phyloP scores from a whole-genome alignment of 257 asterid genomes.

The Agastache rugosa region DNA sequence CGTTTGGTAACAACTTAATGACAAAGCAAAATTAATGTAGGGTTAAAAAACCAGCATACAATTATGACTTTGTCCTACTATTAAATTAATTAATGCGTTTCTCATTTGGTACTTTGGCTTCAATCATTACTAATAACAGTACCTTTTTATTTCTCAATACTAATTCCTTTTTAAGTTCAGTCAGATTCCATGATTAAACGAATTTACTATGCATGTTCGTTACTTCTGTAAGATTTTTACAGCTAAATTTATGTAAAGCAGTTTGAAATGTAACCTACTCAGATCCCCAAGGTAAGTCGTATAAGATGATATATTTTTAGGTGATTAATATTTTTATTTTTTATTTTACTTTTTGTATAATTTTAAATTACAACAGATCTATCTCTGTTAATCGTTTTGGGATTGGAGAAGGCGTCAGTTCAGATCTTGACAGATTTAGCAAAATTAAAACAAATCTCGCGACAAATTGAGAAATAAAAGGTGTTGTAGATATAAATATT shows the following conservation, averaged over 20 bases:
- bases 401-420: not conserved
- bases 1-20: constrained; percentile 30
- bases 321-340: no score
- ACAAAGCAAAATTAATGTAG: constrained; percentile 35
- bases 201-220: not conserved
- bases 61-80: constrained; percentile 23
- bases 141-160: not conserved
- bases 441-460: not conserved
- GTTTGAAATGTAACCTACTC: no score
- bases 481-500: not conserved
- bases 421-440: not conserved
- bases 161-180: not conserved
- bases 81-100: not conserved
- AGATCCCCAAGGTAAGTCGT: no score
- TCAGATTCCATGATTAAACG: not conserved
- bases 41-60: not conserved
- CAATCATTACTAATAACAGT: constrained; percentile 6
- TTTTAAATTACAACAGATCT: not conserved
- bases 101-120: constrained; percentile 7
- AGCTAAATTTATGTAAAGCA: no score
- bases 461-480: not conserved
- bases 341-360: not conserved
- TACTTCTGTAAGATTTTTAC: not conserved
- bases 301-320: no score
- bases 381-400: not conserved